phyloP scores from a whole-genome alignment of 2,329 filamentous ascomycete species.

The Escovopsis sp. region DNA sequence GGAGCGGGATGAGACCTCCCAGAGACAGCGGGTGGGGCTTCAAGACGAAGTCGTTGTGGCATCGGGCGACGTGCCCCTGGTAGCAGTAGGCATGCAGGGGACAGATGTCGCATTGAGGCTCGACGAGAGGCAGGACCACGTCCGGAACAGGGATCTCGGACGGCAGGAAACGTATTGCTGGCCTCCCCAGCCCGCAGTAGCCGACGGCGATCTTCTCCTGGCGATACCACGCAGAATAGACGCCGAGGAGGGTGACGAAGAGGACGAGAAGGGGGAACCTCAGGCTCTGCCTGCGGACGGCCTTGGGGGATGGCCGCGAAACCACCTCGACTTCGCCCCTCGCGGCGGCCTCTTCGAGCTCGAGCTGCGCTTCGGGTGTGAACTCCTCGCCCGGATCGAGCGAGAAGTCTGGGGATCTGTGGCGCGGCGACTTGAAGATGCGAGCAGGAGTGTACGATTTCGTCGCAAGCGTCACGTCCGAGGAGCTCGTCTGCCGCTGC shows the following conservation, averaged over 20 bases:
- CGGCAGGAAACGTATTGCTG: slow-evolving; percentile 35
- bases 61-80: slow-evolving; percentile 58
- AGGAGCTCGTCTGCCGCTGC: slow-evolving; percentile 25
- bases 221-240: slow-evolving; percentile 70
- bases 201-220: slow-evolving; percentile 95
- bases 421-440: slow-evolving; percentile 18
- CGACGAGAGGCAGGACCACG: slow-evolving; percentile 51
- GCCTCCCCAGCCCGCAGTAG: slow-evolving; percentile 74
- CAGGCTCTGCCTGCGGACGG: slow-evolving; percentile 29
- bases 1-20: slow-evolving; percentile 64
- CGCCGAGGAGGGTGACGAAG: slow-evolving; percentile 50
- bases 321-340: slow-evolving; percentile 32
- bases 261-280: slow-evolving; percentile 57
- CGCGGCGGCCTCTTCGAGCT: slow-evolving; percentile 52
- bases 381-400: slow-evolving; percentile 78
- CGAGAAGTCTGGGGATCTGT: slow-evolving; percentile 18
- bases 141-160: slow-evolving; percentile 46
- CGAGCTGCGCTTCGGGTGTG: slow-evolving; percentile 76
- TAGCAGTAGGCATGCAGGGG: slow-evolving; percentile 85
- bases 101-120: slow-evolving; percentile 78
- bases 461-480: slow-evolving; percentile 21
- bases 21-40: slow-evolving; percentile 72
- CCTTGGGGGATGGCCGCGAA: slow-evolving; percentile 25
- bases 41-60: slow-evolving; percentile 76
- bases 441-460: slow-evolving; percentile 45